Percentiles rank a stretch among this genome's conserved stretches.
Evolutionary conservation across 75 land plant genomes (phyloP).

Genomic region (Ceratopteris richardii): DNA sequence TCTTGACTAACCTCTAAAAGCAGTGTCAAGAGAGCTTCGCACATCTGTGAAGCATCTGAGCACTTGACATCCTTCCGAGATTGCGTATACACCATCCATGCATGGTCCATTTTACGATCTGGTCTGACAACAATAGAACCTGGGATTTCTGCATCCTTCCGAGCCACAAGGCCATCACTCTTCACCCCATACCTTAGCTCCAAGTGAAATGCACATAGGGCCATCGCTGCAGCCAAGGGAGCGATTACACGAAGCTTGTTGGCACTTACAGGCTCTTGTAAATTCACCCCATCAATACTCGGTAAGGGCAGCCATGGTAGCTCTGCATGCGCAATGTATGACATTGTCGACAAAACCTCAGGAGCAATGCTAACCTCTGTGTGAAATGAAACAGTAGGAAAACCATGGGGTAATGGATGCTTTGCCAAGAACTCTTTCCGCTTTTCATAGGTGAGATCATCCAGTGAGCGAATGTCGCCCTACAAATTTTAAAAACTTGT

Average conservation of each 20-base stretch:
- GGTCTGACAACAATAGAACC: conserved; percentile 88
- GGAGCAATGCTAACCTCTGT: conserved; percentile 86
- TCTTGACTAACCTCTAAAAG: conserved; percentile 47
- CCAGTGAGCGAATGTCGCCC: conserved; percentile 90
- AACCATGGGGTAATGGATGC: conserved; percentile 59
- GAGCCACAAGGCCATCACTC: conserved; percentile 95
- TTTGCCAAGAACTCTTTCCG: conserved; percentile 66
- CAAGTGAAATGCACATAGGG: conserved; percentile 80
- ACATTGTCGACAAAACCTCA: conserved; percentile 65
- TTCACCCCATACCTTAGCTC: conserved; percentile 84
- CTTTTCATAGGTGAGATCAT: conserved; percentile 87
- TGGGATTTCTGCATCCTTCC: conserved; percentile 95
- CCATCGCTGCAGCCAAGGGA: conserved; percentile 95
- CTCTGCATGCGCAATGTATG: conserved; percentile 95
- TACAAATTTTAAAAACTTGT: conserved; percentile 8
- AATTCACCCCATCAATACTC: conserved; percentile 18
- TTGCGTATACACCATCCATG: conserved; percentile 98
- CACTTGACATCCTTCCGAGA: conserved; percentile 45
- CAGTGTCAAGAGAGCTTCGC: conserved; percentile 79
- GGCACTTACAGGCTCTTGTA: conserved; percentile 11
- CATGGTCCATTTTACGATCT: conserved; percentile 83
- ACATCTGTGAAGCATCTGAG: conserved; percentile 77
- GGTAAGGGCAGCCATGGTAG: conserved; percentile 49
- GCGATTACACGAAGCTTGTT: conserved; percentile 67
- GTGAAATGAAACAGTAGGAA: conserved; percentile 86